A percentile compares a stretch with the other conserved stretches of the same genome.
phyloP scores from a whole-genome alignment of 2,329 filamentous ascomycete species.

The Colletotrichum orchidophilum region DNA sequence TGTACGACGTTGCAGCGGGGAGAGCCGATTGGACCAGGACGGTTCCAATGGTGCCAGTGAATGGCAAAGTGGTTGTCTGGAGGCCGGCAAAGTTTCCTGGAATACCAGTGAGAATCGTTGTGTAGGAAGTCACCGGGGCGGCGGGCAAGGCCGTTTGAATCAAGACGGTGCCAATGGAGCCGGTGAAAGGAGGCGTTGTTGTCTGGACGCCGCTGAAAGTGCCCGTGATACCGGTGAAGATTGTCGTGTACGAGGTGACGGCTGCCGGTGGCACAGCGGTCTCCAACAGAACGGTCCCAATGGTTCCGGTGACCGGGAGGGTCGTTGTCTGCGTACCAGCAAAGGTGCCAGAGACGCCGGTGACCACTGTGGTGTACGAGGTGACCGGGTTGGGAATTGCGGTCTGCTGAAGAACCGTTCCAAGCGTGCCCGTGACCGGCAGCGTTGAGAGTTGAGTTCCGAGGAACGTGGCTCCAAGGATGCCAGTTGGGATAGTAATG shows the following conservation, averaged over 20 bases:
- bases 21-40: neutral
- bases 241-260: slow-evolving; percentile 4
- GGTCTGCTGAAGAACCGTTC: neutral
- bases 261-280: neutral
- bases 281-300: slow-evolving; percentile 13
- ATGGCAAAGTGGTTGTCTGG: neutral
- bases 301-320: neutral
- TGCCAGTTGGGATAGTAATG: neutral
- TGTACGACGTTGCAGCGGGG: neutral
- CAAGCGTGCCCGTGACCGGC: neutral
- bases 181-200: neutral
- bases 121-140: neutral
- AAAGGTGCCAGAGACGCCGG: slow-evolving; percentile 7
- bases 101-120: neutral
- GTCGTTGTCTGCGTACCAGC: neutral
- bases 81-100: neutral
- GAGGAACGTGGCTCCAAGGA: neutral
- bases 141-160: neutral
- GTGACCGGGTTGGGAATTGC: neutral
- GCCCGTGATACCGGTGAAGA: slow-evolving; percentile 1
- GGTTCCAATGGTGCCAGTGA: neutral
- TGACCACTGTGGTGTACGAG: slow-evolving; percentile 10
- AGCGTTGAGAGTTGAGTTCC: neutral
- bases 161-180: slow-evolving; percentile 1
- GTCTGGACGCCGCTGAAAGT: neutral